A percentile compares a stretch with the other conserved stretches of the same genome.
Evolutionary conservation across 352 stramenopile species (phyloP).

Genomic region (Peronospora tabacina): DNA sequence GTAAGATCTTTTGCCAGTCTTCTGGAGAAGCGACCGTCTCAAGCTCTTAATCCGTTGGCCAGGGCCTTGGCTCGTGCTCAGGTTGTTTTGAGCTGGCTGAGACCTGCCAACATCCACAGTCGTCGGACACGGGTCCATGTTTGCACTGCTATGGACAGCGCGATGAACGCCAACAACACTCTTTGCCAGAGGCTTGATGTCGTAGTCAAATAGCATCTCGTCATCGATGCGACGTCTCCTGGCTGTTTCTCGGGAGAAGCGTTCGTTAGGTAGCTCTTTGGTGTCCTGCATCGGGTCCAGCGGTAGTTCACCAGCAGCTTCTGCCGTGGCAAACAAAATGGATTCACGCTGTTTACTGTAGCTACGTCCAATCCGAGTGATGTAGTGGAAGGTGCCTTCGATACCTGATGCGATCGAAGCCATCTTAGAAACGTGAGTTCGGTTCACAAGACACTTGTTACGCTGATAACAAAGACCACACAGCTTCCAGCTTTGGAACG

Average conservation of each 20-base stretch:
- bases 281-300: constrained; percentile 29
- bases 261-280: constrained; percentile 20
- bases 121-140: constrained; percentile 4
- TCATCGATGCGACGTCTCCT: constrained; percentile 27
- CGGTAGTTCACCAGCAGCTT: constrained; percentile 24
- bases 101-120: constrained; percentile 13
- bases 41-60: constrained; percentile 18
- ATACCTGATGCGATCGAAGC: constrained; percentile 34
- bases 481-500: constrained; percentile 56
- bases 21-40: constrained; percentile 16
- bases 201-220: constrained; percentile 25
- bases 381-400: constrained; percentile 27
- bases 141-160: constrained; percentile 13
- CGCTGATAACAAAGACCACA: constrained; percentile 55
- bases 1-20: constrained; percentile 18
- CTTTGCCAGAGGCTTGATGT: constrained; percentile 27
- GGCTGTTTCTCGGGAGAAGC: constrained; percentile 6
- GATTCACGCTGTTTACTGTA: constrained; percentile 37
- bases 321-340: constrained; percentile 31
- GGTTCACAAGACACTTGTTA: constrained; percentile 52
- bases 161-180: constrained; percentile 30
- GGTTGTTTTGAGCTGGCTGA: constrained; percentile 6
- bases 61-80: constrained; percentile 29
- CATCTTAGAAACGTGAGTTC: constrained; percentile 46
- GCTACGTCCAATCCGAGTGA: constrained; percentile 30